Base-by-base conservation (phyloP, 2,329 filamentous ascomycete genomes). In the Diaporthe capsici region DNA sequence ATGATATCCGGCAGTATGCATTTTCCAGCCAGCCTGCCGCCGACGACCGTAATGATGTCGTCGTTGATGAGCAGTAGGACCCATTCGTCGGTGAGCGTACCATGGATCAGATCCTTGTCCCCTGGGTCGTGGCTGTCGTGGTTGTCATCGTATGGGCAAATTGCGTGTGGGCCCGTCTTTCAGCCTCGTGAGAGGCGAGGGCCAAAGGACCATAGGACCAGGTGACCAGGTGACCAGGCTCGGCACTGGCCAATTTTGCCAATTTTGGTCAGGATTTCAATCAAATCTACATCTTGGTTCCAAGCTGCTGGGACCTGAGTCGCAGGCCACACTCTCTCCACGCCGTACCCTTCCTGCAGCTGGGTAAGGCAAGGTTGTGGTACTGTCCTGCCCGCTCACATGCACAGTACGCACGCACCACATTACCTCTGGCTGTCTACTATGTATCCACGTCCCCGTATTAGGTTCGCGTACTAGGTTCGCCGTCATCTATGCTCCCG, bases 221-320 rank as follows among this genome's bases (percentile, higher is more conserved):
- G 44, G 63, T 51, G 63, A 53, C 65, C 47, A 28, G 65, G 44
- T 15, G 20, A 39, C 31, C 65, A 39, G 34, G 65, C 65, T 68
- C 65, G 65, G 65, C 65, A 68, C 28, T 68, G 65, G 49, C 65
- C 65, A 68, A 37, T 7, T 53, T 39, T 37, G 49, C 65, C 65
- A 68, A 37, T 7, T 53, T 39, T 37, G 65, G 65, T 9, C 65
- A 68, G 31, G 47, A 68, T 68, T 37, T 68, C 6, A 53, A 53
- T 39, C 63, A 68, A 42, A 47, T 63, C 57, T 51, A 63, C 58
- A 65, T 73, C 71, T 73, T 51, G 70, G 71, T 73, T 51, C 71
- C 71, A 73, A 55, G 58, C 71, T 63, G 58, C 71, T 73, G 71
- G 71, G 71, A 73, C 47, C 55, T 58, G 68, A 63, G 49, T 73